phyloP scores from a whole-genome alignment of 169 alveolate genomes.

The Cryptosporidium tyzzeri region DNA sequence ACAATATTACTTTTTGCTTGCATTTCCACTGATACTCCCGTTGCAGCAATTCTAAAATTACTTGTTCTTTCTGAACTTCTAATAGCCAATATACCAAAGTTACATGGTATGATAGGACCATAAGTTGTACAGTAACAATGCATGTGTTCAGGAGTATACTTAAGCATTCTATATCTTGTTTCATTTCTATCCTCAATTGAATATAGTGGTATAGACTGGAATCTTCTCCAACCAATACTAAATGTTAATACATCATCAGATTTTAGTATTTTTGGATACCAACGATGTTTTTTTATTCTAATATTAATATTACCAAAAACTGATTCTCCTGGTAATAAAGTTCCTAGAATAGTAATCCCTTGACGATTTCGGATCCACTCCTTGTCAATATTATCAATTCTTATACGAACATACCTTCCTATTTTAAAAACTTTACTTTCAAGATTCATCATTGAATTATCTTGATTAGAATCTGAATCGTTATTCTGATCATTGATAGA shows the following conservation, averaged over 20 bases:
- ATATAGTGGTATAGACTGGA: slow-evolving; percentile 96
- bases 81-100: slow-evolving; percentile 89
- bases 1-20: slow-evolving; percentile 88
- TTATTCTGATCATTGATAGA: neutral
- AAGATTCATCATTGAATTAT: slow-evolving; percentile 24
- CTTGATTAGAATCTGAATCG: slow-evolving; percentile 86
- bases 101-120: slow-evolving; percentile 96
- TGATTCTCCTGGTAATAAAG: slow-evolving; percentile 86
- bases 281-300: slow-evolving; percentile 91
- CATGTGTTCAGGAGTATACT: slow-evolving; percentile 98
- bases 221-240: slow-evolving; percentile 99
- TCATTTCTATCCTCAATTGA: slow-evolving; percentile 95
- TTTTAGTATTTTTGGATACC: slow-evolving; percentile 97
- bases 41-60: slow-evolving; percentile 94
- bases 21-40: slow-evolving; percentile 95
- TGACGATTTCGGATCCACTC: slow-evolving; percentile 58
- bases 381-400: slow-evolving; percentile 83
- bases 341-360: slow-evolving; percentile 83
- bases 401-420: slow-evolving; percentile 93
- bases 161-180: slow-evolving; percentile 83
- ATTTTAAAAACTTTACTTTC: slow-evolving; percentile 79
- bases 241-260: slow-evolving; percentile 96
- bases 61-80: slow-evolving; percentile 85
- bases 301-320: slow-evolving; percentile 88
- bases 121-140: slow-evolving; percentile 95